Evolutionary conservation across 805 yeast species (phyloP).

Genomic region (Saccharomycopsis fodiens): DNA sequence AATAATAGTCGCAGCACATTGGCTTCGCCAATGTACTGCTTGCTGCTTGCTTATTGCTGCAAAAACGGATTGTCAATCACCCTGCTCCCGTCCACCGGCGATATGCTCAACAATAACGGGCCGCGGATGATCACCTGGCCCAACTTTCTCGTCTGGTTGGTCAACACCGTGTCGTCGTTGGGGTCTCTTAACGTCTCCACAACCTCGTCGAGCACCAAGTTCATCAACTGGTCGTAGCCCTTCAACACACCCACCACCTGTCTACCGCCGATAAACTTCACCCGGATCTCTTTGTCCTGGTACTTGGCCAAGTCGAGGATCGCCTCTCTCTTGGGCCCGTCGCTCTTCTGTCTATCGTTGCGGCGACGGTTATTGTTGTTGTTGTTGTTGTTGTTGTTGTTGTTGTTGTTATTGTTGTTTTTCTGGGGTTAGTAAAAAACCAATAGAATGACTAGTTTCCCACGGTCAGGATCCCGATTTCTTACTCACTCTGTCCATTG

Average conservation of each 20-base stretch:
- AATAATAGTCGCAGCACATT: too few relatives aligned
- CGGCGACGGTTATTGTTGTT: constrained; percentile 18
- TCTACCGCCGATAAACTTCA: constrained; percentile 82
- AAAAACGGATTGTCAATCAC: constrained; percentile 62
- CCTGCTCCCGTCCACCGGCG: constrained; percentile 69
- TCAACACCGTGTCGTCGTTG: constrained; percentile 49
- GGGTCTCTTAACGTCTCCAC: constrained; percentile 62
- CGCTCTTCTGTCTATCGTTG: constrained; percentile 34
- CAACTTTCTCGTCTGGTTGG: constrained; percentile 54
- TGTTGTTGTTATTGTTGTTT: constrained; percentile 21
- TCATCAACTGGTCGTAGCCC: constrained; percentile 79
- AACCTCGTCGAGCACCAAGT: constrained; percentile 65
- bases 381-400: constrained; percentile 5
- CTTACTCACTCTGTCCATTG: not conserved
- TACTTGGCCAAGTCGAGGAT: constrained; percentile 74
- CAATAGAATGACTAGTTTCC: too few relatives aligned
- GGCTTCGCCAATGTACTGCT: too few relatives aligned
- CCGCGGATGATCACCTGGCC: constrained; percentile 86
- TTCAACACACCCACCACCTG: constrained; percentile 72
- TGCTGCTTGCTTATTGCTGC: too few relatives aligned
- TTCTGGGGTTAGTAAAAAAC: constrained; percentile 19
- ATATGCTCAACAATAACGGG: constrained; percentile 60
- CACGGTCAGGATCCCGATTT: too few relatives aligned
- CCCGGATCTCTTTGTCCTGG: constrained; percentile 63
- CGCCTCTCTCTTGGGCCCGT: constrained; percentile 87